Percentiles rank a stretch among this genome's conserved stretches.
Evolutionary conservation across 768 basidiomycete species (phyloP).

Genomic region (Gelatoporia subvermispora): DNA sequence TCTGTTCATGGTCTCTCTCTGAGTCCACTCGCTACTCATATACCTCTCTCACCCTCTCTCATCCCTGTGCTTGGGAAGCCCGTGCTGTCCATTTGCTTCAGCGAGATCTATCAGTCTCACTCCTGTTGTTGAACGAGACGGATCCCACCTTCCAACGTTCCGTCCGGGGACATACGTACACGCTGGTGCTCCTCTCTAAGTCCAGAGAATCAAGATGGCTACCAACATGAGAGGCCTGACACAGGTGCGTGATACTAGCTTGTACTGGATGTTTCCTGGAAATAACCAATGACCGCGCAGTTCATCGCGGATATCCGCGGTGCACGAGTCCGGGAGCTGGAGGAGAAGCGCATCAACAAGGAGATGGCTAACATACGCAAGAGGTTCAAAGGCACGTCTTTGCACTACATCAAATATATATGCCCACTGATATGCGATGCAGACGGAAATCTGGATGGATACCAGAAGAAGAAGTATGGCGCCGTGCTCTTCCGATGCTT

Average conservation of each 20-base stretch:
- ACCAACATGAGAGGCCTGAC: conserved; percentile 89
- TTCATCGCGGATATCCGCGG: conserved; percentile 99
- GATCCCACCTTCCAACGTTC: too few relatives aligned
- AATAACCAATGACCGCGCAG: conserved; percentile 33
- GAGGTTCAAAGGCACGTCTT: conserved; percentile 84
- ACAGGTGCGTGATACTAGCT: conserved; percentile 52
- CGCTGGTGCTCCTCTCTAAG: conserved; percentile 7
- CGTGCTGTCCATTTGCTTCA: too few relatives aligned
- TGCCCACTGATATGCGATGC: conserved; percentile 3
- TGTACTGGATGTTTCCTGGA: background rate
- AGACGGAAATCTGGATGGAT: conserved; percentile 86
- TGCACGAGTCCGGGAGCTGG: conserved; percentile 91
- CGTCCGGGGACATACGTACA: too few relatives aligned
- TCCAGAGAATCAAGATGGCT: conserved; percentile 54
- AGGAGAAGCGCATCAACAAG: conserved; percentile 98
- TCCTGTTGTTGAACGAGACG: too few relatives aligned
- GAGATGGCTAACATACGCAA: conserved; percentile 99
- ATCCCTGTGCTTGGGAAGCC: too few relatives aligned
- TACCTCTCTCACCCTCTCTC: too few relatives aligned
- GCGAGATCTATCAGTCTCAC: too few relatives aligned
- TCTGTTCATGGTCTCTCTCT: too few relatives aligned
- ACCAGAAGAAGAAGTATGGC: conserved; percentile 81
- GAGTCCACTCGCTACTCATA: too few relatives aligned
- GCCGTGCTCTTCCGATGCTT: background rate
- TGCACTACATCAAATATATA: background rate